Percentiles rank a stretch among this genome's conserved stretches.
These are phyloP conservation scores for Phlegmacium glaucopus DNA, from an alignment of 768 basidiomycete genomes.

Conservation along the genomic window DNA sequence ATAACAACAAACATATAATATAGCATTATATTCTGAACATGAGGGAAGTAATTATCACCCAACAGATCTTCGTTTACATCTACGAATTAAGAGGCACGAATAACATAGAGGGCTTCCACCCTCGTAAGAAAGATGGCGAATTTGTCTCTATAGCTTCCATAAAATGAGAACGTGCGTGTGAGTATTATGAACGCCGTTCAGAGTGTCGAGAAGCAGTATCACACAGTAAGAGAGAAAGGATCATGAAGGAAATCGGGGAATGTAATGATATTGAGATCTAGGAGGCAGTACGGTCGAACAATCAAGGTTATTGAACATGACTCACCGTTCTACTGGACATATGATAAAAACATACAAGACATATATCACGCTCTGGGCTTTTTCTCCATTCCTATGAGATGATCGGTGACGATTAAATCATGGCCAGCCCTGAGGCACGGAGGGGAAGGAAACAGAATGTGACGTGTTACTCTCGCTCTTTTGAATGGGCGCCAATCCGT, in stretches of 20 bases:
- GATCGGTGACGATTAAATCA: constrained; percentile 19
- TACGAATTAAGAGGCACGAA: constrained; percentile 15
- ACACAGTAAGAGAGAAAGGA: background rate
- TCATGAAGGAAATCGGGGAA: background rate
- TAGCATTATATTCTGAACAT: no score
- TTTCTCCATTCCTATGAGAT: constrained; percentile 21
- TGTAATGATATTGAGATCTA: background rate
- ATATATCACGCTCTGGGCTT: constrained; percentile 16
- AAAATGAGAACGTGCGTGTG: constrained; percentile 95
- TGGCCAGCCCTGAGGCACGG: constrained; percentile 37
- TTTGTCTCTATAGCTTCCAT: constrained; percentile 71
- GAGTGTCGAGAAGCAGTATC: constrained; percentile 88
- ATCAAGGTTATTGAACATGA: no score
- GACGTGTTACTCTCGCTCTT: constrained; percentile 60
- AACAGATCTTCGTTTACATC: constrained; percentile 17
- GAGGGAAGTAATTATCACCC: constrained; percentile 21
- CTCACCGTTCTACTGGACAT: background rate
- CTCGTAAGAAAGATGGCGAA: constrained; percentile 11
- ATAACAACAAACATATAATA: constrained; percentile 5
- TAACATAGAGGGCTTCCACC: constrained; percentile 23
- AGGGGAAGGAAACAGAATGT: constrained; percentile 24
- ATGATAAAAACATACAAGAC: background rate
- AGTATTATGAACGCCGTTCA: constrained; percentile 67
- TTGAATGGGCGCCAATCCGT: constrained; percentile 84
- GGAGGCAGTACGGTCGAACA: no score